Conservation (phyloP, 2,329 filamentous ascomycete species). For the Blumeria hordei region DNA sequence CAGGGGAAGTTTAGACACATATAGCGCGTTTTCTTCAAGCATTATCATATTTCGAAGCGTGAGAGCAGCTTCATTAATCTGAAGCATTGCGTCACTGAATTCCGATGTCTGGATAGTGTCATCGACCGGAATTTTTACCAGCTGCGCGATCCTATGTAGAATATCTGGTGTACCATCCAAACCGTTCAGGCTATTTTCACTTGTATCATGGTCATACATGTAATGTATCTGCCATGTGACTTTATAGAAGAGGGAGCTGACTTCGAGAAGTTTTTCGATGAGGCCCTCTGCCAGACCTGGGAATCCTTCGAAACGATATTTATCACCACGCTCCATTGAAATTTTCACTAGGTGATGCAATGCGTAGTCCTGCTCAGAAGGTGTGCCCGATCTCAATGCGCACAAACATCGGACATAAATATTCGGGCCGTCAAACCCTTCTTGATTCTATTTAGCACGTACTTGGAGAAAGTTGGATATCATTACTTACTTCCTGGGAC, state of each 20-base stretch:
- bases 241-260: conserved; percentile 58
- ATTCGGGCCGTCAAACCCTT: conserved; percentile 51
- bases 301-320: conserved; percentile 86
- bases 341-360: conserved; percentile 88
- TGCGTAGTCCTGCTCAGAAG: conserved; percentile 72
- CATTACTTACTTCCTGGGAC: conserved; percentile 33
- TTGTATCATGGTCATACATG: conserved; percentile 28
- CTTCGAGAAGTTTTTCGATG: conserved; percentile 59
- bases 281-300: conserved; percentile 70
- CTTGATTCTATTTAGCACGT: conserved; percentile 4
- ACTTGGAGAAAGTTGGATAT: conserved; percentile 2
- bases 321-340: conserved; percentile 80
- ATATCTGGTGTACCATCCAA: conserved; percentile 44
- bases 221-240: conserved; percentile 64
- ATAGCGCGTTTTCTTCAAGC: conserved; percentile 65
- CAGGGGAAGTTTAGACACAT: conserved; percentile 50
- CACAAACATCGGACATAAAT: conserved; percentile 80
- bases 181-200: conserved; percentile 34
- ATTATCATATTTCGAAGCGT: conserved; percentile 94
- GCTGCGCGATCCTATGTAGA: conserved; percentile 42
- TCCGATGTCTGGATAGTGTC: conserved; percentile 46
- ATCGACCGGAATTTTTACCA: conserved; percentile 36
- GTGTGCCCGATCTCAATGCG: conserved; percentile 56
- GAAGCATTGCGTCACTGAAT: conserved; percentile 45
- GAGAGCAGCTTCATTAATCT: conserved; percentile 65